phyloP scores from a whole-genome alignment of 2,329 filamentous ascomycete genomes.

The Colletotrichum tamarilloi region DNA sequence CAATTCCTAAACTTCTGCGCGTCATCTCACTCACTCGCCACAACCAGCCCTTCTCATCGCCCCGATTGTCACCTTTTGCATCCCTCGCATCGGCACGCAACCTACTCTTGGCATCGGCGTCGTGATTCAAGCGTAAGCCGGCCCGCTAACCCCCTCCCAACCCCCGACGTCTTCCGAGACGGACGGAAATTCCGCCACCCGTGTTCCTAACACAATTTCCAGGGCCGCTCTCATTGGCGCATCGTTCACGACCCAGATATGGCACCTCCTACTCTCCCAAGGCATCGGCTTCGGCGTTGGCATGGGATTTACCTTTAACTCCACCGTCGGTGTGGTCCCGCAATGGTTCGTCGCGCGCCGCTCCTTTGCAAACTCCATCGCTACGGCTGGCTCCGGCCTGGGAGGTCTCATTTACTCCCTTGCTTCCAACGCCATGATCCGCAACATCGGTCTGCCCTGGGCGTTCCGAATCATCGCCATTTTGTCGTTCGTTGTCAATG shows the following conservation, averaged over 20 bases:
- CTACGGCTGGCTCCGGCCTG: conserved; percentile 76
- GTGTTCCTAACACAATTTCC: not conserved
- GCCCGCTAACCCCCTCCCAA: not conserved
- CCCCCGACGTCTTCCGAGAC: not conserved
- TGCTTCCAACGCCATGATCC: conserved; percentile 75
- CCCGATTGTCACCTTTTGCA: conserved; percentile 72
- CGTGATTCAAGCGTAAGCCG: conserved; percentile 63
- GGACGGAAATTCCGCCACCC: not conserved
- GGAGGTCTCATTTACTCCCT: conserved; percentile 80
- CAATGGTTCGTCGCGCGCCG: conserved; percentile 80
- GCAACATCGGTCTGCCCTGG: conserved; percentile 72
- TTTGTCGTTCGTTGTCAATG: conserved; percentile 72
- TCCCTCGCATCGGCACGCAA: conserved; percentile 71
- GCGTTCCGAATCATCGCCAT: conserved; percentile 74
- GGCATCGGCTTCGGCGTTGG: conserved; percentile 82
- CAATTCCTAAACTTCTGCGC: not conserved
- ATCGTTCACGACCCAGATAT: conserved; percentile 75
- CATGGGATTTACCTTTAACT: conserved; percentile 81
- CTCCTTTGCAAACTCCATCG: conserved; percentile 76
- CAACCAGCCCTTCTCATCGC: conserved; percentile 72
- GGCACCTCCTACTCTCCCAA: conserved; percentile 82
- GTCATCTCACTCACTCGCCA: conserved; percentile 41
- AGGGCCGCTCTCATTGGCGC: conserved; percentile 72
- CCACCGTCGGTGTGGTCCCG: conserved; percentile 73
- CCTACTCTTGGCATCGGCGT: conserved; percentile 73